Base-by-base conservation (phyloP, 306 rosid genomes). In the Arachis hypogaea region DNA sequence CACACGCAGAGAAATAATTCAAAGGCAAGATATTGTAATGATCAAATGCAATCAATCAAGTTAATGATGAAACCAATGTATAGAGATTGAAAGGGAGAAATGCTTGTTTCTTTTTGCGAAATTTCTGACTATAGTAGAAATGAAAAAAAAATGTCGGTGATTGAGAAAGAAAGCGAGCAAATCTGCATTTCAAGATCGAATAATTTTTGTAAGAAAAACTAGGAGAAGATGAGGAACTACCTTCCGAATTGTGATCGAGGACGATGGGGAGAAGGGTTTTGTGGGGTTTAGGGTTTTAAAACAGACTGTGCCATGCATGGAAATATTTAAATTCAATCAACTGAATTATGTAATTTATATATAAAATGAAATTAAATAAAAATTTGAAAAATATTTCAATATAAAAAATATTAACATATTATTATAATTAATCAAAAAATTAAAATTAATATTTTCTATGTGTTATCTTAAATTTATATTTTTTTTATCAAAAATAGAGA, bases 211-310 rank as follows among this genome's bases (percentile, higher is more conserved):
- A 3, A 11, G 12, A 66, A 59, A 16, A 6, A 57, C 56, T 69
- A 57, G 46, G 65, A 59, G 59, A 6, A 43, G 43, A 3, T 7
- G 6, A 30, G 18, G 45, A 9, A 1, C 3, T 83, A 83, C 83
- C 83, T 78, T 63, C 9, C 10, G 59, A 62, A 62, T 40, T 62
- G 10, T 42, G 60, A 58, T 62, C 41, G 12, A 41, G 43, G 45
- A 28, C 22, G 49, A 36, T 28, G 63, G 43, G 59, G 68, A 3
- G 66, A 55, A 30, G 12, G 74, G 30, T 44, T 54, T 62, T 62
- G 7, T 2, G 47, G 79, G 82, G 82, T 72, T 83, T 76, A 79
- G 56, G 75, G 38, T 33, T 33, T 33, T 33, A 22, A 1, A 22
- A 22, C 28, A 22, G 28, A 22, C 28, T 22, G 28, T 22, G 28